Base-by-base conservation (phyloP, 371 early-diverging fungal genomes). In the Dichotomocladium elegans region DNA sequence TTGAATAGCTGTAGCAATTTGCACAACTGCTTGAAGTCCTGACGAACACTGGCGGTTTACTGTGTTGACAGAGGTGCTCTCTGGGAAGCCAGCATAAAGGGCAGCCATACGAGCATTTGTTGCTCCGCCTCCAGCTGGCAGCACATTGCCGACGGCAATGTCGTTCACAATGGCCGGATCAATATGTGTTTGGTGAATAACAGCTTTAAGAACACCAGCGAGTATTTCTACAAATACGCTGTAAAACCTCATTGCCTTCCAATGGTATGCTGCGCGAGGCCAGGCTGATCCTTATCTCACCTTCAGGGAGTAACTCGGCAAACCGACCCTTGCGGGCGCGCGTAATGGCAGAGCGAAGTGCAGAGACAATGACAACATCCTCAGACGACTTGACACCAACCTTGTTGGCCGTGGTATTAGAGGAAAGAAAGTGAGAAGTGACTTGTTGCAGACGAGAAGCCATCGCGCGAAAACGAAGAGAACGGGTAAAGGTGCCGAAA, bases 11-110 rank as follows among this genome's bases (percentile, higher is more conserved):
- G 85, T 71, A 43, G 94, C 97, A 45, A 97, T 88, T 70, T 82
- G 86, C 53, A 88, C 92, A 49, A 92, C 86, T 25, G 98, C 95
- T 70, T 97, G 95, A 45, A 99, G 85, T 61, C 99, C 98, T 55
- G 90, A 90, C 44, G 95, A 96, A 82, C 98, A 99, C 78, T 95
- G 95, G 41, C 98, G 89, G 86, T 99, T 99, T 66, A 94, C 85
- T 49, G 96, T 94, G 64, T 81, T 83, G 53, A 94, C 78, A 42
- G 92, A 80, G 47, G 90, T 82, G 30, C 81, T 77, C 47, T 91
- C 86, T 28, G 98, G 95, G 81, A 92, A 90, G 35, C 94, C 97
- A 57, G 95, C 96, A 64, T 93, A 88, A 47, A 98, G 81, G 51
- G 90, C 83, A 40, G 99, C 97, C 95, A 96, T 96, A 55, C 99